These are phyloP conservation scores for Hemileia vastatrix DNA, from an alignment of 1,284 basidiomycete species.

Conservation along the genomic window DNA sequence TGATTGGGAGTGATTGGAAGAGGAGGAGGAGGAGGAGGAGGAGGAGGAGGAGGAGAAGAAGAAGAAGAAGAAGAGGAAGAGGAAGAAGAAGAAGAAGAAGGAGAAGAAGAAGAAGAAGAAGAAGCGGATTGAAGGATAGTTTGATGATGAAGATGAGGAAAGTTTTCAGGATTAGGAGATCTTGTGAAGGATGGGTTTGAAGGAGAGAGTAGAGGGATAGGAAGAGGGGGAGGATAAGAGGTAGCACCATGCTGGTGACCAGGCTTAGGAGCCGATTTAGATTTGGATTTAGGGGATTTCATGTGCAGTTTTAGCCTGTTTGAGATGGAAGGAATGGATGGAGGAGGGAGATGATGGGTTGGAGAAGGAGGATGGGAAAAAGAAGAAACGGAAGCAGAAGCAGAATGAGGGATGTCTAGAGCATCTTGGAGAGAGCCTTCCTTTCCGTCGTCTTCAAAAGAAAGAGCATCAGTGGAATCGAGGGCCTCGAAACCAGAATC, in stretches of 20 bases:
- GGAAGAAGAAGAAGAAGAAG: neutral
- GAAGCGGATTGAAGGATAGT: neutral
- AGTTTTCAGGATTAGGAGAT: too few relatives aligned
- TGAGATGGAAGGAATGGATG: neutral
- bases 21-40: neutral
- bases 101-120: neutral
- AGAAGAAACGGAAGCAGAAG: neutral
- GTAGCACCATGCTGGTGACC: conserved; percentile 1
- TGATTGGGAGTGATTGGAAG: neutral
- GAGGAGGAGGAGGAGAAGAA: neutral
- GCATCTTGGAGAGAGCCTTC: conserved; percentile 16
- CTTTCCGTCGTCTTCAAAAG: conserved; percentile 19
- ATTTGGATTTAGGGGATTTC: neutral
- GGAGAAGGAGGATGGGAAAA: neutral
- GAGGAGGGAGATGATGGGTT: neutral
- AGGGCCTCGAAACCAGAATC: conserved; percentile 9
- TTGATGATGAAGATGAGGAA: neutral
- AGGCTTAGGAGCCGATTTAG: neutral
- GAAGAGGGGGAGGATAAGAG: neutral
- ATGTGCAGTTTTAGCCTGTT: neutral
- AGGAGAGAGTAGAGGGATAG: neutral
- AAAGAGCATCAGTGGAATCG: conserved; percentile 2
- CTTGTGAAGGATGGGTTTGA: neutral
- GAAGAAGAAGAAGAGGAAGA: neutral
- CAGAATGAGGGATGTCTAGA: neutral